phyloP scores from a whole-genome alignment of 805 yeast genomes.

The Saccharomycopsis vini region DNA sequence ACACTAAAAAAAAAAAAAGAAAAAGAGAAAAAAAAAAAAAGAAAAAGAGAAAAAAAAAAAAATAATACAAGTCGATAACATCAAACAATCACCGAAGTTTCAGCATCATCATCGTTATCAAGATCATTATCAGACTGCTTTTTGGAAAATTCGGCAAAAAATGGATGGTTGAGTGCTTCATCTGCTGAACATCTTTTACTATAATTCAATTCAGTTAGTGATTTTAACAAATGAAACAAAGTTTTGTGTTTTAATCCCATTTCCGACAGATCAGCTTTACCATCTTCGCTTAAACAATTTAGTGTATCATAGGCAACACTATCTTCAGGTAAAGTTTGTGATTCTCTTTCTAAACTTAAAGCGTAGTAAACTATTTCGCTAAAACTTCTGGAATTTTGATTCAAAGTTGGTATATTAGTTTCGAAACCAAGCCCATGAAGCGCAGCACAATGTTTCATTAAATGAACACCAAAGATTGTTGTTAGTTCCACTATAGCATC shows the following conservation, averaged over 20 bases:
- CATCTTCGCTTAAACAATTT: constrained; percentile 33
- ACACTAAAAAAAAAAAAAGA: too few relatives aligned
- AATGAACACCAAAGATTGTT: constrained; percentile 64
- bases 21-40: neutral
- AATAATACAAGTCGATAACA: too few relatives aligned
- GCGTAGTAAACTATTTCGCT: constrained; percentile 36
- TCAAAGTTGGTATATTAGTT: constrained; percentile 45
- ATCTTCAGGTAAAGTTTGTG: constrained; percentile 57
- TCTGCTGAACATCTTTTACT: constrained; percentile 47
- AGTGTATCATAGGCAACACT: constrained; percentile 65
- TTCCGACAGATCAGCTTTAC: constrained; percentile 30
- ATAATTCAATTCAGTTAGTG: constrained; percentile 52
- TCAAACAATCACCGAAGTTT: neutral
- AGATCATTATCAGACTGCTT: too few relatives aligned
- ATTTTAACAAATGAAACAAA: constrained; percentile 47
- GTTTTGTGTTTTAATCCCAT: constrained; percentile 33
- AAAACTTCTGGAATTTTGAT: constrained; percentile 32
- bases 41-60: neutral
- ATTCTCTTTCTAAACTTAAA: constrained; percentile 38
- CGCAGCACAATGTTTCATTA: constrained; percentile 67
- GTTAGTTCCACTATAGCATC: constrained; percentile 87
- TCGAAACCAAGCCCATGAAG: constrained; percentile 87
- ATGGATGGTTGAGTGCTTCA: constrained; percentile 47
- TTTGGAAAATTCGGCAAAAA: constrained; percentile 52
- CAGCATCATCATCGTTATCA: neutral